Percentiles rank a stretch among this genome's conserved stretches.
Evolutionary conservation across 495 filamentous ascomycete species (phyloP).

Genomic region (Sordaria brevicollis): DNA sequence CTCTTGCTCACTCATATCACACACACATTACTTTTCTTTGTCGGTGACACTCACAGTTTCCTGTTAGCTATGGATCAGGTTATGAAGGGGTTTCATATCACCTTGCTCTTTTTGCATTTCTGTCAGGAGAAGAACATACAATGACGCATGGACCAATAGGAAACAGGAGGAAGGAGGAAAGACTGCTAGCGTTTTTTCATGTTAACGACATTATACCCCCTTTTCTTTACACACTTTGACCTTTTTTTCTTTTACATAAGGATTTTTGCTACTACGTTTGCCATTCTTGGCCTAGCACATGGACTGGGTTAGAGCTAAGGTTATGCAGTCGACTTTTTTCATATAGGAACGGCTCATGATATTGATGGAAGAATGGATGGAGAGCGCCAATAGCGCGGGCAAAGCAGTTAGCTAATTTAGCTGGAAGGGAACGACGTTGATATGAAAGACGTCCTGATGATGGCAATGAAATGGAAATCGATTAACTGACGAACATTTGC

Average conservation of each 20-base stretch:
- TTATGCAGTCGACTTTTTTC: neutral
- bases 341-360: neutral
- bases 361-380: neutral
- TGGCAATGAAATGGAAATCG: neutral
- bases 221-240: slow-evolving; percentile 20
- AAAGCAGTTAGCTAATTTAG: neutral
- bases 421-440: neutral
- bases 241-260: slow-evolving; percentile 11
- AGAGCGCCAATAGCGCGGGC: neutral
- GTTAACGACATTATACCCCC: slow-evolving; percentile 3
- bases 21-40: neutral
- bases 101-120: neutral
- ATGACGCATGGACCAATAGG: neutral
- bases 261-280: neutral
- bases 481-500: too few species aligned
- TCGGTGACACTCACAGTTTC: neutral
- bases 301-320: neutral
- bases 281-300: neutral
- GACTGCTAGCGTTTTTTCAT: neutral
- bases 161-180: neutral
- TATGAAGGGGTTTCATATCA: neutral
- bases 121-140: neutral
- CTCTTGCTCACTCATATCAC: neutral
- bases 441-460: neutral
- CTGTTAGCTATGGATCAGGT: neutral